Percentiles rank a stretch among this genome's conserved stretches.
Conservation (phyloP, 78 protist genomes). For the Blattamonas nauphoetae region DNA sequence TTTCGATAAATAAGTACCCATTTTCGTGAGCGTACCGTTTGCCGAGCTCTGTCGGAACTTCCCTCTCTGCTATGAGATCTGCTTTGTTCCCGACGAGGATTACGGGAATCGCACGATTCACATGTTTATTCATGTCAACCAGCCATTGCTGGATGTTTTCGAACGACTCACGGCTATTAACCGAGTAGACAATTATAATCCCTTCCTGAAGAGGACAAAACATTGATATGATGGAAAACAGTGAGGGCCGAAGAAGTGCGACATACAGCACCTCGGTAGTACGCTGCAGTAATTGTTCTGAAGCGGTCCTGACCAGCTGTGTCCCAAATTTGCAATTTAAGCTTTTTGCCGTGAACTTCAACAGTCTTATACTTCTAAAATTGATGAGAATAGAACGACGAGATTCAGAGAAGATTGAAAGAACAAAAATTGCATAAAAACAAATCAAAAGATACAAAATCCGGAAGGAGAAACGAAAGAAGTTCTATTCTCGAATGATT, state of each 20-base stretch:
- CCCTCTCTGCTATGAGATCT: slow-evolving; percentile 78
- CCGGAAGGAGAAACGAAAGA: no score
- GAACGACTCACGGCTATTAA: slow-evolving; percentile 78
- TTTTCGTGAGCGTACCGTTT: background rate
- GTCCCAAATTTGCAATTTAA: background rate
- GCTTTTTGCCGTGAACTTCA: background rate
- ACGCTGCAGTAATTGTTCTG: background rate
- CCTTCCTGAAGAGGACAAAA: slow-evolving; percentile 51
- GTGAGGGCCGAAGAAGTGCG: no score
- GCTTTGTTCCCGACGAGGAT: slow-evolving; percentile 97
- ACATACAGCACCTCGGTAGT: background rate
- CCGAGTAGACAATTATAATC: slow-evolving; percentile 87
- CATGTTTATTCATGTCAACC: slow-evolving; percentile 60
- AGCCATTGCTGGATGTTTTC: slow-evolving; percentile 93
- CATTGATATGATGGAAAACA: no score
- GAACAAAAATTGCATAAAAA: background rate
- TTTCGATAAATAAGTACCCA: background rate
- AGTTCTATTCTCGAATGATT: no score
- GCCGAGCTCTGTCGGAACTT: slow-evolving; percentile 20
- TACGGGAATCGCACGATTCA: slow-evolving; percentile 90
- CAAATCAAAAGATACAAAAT: background rate
- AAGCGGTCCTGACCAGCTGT: background rate
- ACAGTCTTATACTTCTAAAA: background rate
- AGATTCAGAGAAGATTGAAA: no score
- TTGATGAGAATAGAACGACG: no score